A percentile compares a stretch with the other conserved stretches of the same genome.
phyloP scores from a whole-genome alignment of 106 monocot genomes.

The Xerophyta viscosa region DNA sequence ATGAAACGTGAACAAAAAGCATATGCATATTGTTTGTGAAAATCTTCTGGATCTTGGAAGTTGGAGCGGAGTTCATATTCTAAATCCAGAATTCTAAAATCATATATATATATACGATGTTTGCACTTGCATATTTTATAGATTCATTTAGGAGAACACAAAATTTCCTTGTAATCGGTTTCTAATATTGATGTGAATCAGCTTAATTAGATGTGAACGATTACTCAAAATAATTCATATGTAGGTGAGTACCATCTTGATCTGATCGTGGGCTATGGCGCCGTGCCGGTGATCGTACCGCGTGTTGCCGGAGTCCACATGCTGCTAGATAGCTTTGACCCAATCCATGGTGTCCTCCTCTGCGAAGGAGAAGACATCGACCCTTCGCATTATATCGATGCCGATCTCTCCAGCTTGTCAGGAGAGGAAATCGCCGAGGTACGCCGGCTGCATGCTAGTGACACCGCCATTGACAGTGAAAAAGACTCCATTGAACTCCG shows the following conservation, averaged over 20 bases:
- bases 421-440: conserved; percentile 60
- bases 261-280: conserved; percentile 80
- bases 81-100: too few species aligned
- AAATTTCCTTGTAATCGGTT: not conserved
- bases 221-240: too few species aligned
- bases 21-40: too few species aligned
- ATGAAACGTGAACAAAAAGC: too few species aligned
- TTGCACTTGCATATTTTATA: too few species aligned
- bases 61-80: too few species aligned
- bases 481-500: conserved; percentile 91
- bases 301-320: conserved; percentile 81
- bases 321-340: conserved; percentile 86
- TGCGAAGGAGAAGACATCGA: conserved; percentile 98
- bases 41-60: too few species aligned
- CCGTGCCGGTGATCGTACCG: conserved; percentile 84
- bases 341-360: conserved; percentile 90
- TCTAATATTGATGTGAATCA: too few species aligned
- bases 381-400: conserved; percentile 46
- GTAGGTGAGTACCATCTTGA: conserved; percentile 92
- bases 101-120: too few species aligned
- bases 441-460: conserved; percentile 55
- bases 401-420: conserved; percentile 30
- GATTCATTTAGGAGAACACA: too few species aligned
- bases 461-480: conserved; percentile 64
- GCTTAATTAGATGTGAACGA: too few species aligned